A percentile compares a stretch with the other conserved stretches of the same genome.
These are phyloP conservation scores for Neopestalotiopsis sp. DNA, from an alignment of 2,329 filamentous ascomycete genomes.

Conservation along the genomic window DNA sequence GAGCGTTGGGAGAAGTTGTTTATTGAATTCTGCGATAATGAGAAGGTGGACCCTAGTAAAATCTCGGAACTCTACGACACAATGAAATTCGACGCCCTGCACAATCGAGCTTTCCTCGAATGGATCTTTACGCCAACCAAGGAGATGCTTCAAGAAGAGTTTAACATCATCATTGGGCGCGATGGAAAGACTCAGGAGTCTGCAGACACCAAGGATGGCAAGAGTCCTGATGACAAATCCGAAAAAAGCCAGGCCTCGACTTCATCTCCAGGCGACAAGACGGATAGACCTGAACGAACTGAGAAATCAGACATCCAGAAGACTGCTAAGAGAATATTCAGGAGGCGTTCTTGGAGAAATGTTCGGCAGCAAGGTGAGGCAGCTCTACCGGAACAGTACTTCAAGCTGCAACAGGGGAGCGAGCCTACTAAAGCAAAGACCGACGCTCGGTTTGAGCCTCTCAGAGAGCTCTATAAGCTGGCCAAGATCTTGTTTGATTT, in stretches of 20 bases:
- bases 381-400: constrained; percentile 74
- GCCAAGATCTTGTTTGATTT: constrained; percentile 98
- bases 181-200: constrained; percentile 46
- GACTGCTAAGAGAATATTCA: constrained; percentile 58
- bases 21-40: constrained; percentile 91
- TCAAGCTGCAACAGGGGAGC: constrained; percentile 84
- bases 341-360: constrained; percentile 65
- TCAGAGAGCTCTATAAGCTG: constrained; percentile 90
- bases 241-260: constrained; percentile 42
- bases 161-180: constrained; percentile 47
- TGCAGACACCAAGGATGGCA: constrained; percentile 43
- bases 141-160: constrained; percentile 76
- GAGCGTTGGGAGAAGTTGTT: constrained; percentile 99
- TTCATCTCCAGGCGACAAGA: constrained; percentile 31
- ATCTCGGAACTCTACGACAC: constrained; percentile 98
- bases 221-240: constrained; percentile 42
- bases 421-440: constrained; percentile 77
- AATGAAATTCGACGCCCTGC: constrained; percentile 98
- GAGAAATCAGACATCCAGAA: constrained; percentile 39
- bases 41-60: constrained; percentile 98
- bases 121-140: constrained; percentile 94
- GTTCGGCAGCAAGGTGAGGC: constrained; percentile 57
- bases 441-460: constrained; percentile 83
- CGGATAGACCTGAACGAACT: constrained; percentile 33
- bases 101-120: constrained; percentile 94